A percentile compares a stretch with the other conserved stretches of the same genome.
Conservation (phyloP, 2,329 filamentous ascomycete species). For the Chrysoporthe austroafricana region DNA sequence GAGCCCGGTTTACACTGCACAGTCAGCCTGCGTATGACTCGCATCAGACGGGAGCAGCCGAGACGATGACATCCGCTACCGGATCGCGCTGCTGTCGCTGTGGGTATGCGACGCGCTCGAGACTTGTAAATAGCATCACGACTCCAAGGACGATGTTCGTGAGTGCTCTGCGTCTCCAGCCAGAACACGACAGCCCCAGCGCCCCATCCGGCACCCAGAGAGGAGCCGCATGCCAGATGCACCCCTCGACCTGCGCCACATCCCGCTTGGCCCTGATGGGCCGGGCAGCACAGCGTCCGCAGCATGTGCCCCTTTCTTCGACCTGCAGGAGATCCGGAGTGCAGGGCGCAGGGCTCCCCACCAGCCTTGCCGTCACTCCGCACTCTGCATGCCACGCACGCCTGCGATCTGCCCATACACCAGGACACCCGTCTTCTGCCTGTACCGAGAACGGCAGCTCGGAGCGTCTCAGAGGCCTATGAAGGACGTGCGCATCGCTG, state of each 20-base stretch:
- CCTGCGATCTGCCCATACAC: not conserved
- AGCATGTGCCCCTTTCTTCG: not conserved
- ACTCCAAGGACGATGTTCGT: not conserved
- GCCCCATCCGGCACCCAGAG: not conserved
- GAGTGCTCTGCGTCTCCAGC: not conserved
- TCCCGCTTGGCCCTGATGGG: not conserved
- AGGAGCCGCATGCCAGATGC: not conserved
- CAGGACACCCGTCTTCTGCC: not conserved
- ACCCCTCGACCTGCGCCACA: not conserved
- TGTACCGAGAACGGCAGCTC: slow-evolving; percentile 17
- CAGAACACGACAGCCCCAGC: not conserved
- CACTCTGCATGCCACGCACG: not conserved
- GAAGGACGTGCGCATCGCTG: not conserved
- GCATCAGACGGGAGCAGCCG: slow-evolving; percentile 13
- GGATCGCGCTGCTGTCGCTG: not conserved
- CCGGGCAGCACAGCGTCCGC: too few species aligned
- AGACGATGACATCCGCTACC: not conserved
- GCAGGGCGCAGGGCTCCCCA: not conserved
- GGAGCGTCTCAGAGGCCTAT: slow-evolving; percentile 10
- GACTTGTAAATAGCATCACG: not conserved
- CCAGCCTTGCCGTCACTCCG: not conserved
- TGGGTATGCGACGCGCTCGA: not conserved
- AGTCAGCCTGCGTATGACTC: not conserved
- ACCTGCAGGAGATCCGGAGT: not conserved
- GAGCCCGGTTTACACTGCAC: not conserved